Conservation (phyloP, 2,329 filamentous ascomycete species). For the Xylaria sp. region DNA sequence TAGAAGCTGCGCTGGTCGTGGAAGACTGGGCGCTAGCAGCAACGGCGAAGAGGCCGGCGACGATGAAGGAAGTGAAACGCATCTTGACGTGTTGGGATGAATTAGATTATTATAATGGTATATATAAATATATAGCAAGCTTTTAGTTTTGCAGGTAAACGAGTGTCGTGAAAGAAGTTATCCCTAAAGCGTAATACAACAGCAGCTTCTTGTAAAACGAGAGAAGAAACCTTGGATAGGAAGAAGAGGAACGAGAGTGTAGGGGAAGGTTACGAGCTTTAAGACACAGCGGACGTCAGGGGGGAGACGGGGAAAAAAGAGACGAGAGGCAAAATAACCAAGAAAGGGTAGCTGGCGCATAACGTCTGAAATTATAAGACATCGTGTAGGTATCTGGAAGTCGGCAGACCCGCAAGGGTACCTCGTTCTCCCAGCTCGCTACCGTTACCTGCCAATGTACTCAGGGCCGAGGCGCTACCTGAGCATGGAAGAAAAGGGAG, state of each 20-base stretch:
- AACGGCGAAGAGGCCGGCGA: conserved; percentile 62
- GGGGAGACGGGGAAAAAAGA: conserved; percentile 1
- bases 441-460: conserved; percentile 13
- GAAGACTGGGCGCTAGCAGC: conserved; percentile 59
- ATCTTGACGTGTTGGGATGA: conserved; percentile 57
- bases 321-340: conserved; percentile 21
- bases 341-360: conserved; percentile 20
- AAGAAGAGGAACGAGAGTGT: neutral
- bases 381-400: conserved; percentile 15
- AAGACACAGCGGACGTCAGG: conserved; percentile 29
- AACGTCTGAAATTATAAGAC: conserved; percentile 26
- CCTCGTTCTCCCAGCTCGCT: neutral
- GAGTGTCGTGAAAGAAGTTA: conserved; percentile 33
- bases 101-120: conserved; percentile 44
- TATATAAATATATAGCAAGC: conserved; percentile 19
- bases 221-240: neutral
- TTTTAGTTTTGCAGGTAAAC: conserved; percentile 15
- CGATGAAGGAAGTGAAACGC: conserved; percentile 65
- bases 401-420: conserved; percentile 14
- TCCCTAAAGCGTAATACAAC: conserved; percentile 22
- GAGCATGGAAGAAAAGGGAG: conserved; percentile 3
- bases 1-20: conserved; percentile 21
- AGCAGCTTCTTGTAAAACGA: conserved; percentile 27
- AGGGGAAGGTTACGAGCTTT: conserved; percentile 7
- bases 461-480: conserved; percentile 19